phyloP scores from a whole-genome alignment of 1,284 basidiomycete genomes.

The Phaffia rhodozyma region DNA sequence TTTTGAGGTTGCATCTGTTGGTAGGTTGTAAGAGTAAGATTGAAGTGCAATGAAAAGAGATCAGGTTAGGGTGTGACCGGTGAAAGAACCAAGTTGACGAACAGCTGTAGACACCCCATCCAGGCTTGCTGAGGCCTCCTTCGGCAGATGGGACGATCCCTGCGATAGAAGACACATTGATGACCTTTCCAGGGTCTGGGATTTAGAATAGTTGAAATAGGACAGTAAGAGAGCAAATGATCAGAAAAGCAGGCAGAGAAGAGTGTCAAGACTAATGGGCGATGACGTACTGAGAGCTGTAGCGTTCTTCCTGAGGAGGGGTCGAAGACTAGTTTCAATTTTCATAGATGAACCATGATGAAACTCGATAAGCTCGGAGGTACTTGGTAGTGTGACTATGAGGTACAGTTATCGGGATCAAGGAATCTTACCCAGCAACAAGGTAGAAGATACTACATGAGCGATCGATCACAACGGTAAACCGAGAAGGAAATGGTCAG shows the following conservation, averaged over 20 bases:
- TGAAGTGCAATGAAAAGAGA: not conserved
- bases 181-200: conserved; percentile 55
- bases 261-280: not conserved
- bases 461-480: conserved; percentile 18
- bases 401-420: conserved; percentile 6
- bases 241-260: not conserved
- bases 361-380: too few species aligned
- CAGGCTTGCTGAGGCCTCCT: conserved; percentile 43
- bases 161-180: conserved; percentile 68
- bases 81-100: conserved; percentile 30
- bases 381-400: too few species aligned
- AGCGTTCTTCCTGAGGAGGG: conserved; percentile 54
- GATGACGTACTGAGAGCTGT: conserved; percentile 35
- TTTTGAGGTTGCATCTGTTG: conserved; percentile 61
- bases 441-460: conserved; percentile 24
- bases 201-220: not conserved
- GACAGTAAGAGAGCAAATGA: not conserved
- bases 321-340: conserved; percentile 40
- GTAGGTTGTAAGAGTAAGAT: not conserved
- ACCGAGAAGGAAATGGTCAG: not conserved
- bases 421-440: conserved; percentile 1
- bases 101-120: conserved; percentile 71
- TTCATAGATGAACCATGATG: too few species aligned
- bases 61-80: not conserved
- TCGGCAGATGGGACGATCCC: conserved; percentile 46